Evolutionary conservation across 257 asterid genomes (phyloP), one percentile per base, ranked within the genome.

Genomic region (Pogostemon cablin): DNA sequence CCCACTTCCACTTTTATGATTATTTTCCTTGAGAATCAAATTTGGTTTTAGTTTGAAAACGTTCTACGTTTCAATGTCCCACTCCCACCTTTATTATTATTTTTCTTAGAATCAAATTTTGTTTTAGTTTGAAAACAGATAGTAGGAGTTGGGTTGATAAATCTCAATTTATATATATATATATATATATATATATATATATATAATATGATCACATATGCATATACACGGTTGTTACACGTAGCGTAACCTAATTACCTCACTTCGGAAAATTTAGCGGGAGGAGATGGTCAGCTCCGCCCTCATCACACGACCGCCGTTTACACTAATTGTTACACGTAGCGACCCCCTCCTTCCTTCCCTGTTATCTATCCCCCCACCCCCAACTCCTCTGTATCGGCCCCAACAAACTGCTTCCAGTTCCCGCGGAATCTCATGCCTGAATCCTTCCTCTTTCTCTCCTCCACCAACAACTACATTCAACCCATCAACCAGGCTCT

Each of bases 401-500:
- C 39, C 35, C 44, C 67, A 0, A 25, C 32, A 25, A 60, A 37
- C 9, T 47, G 60, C 9, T 62, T 25, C 17, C 17, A 15, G 67
- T 62, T 61, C 44, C 48, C 37, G 40, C 63, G 40, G 50, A 44
- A 48, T 41, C 9, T 64, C 75, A 49, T 67, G 73, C 62, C 70
- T 72, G 6, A 20, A 70, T 53, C 68, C 78, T 60, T 52, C 77
- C 11, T 63, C 78, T 10, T 48, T 75, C 32, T 57, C 79, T 9
- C 63, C 83, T 38, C 20, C 68, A 7, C 62, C 80, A 6, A 50
- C 39, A 41, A 54, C 49, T 67, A 71, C 65, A 52, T 64, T 69
- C 54, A 78, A 60, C 71, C 60, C 81, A 25, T 54, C 82, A 41
- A 81, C 75, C 20, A 79, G 83, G 71, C 81, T 84, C 66, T 79